Evolutionary conservation across 495 filamentous ascomycete species (phyloP), one percentile per base, ranked within the genome.

Genomic region (Penicillium angulare): DNA sequence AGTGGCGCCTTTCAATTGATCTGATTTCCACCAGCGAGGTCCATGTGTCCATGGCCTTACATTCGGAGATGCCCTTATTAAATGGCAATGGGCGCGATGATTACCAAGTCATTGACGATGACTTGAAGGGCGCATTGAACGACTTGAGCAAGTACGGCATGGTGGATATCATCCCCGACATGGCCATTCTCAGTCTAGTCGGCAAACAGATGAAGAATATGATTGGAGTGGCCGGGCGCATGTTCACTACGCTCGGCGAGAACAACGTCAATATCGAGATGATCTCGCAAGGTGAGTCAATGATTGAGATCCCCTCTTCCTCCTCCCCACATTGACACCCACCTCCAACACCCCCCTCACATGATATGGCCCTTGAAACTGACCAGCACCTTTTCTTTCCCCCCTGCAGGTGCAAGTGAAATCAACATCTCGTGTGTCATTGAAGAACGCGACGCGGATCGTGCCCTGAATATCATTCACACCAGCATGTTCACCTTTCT

Each of bases 371-470:
- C 43, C 27, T 34, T 33, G 43, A 45, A 45, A 49, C 63, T 71
- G 41, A 71, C 13, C 7, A 22, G 23, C 41, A 16, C 36, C 32
- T 23, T 17, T 21, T 33, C 23, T 49, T 55, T 15, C 26, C 38
- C 40, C 42, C 38, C 33, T 55, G 15, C 71, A 95, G 93, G 92
- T 49, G 90, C 91, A 35, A 96, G 91, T 61, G 93, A 98, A 76
- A 98, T 98, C 72, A 97, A 96, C 67, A 98, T 98, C 46, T 93
- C 89, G 12, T 97, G 93, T 67, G 93, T 98, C 7, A 95, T 98
- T 58, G 89, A 93, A 59, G 89, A 89, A 59, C 79, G 86, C 59
- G 89, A 96, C 53, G 91, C 92, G 32, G 87, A 89, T 47, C 83
- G 92, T 47, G 93, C 93, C 12, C 84, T 97, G 75, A 97, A 92